Evolutionary conservation across 192 early-diverging fungal genomes (phyloP), one percentile per base, ranked within the genome.

Genomic region (Gryganskiella cystojenkinii): DNA sequence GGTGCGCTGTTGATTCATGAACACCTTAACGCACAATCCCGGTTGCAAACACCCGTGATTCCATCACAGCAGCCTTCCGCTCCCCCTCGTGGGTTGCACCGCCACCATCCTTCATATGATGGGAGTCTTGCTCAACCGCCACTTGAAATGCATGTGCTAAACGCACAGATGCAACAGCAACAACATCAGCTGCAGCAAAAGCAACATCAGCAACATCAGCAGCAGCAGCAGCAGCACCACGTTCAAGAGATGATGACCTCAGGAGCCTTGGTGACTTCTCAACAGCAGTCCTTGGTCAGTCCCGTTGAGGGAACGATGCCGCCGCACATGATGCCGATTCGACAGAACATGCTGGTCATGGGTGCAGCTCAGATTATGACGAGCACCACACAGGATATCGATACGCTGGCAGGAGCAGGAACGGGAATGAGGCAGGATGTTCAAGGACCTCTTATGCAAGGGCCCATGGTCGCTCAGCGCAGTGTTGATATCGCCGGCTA

Each of bases 161-260:
- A 63, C 10, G 72, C 65, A 5, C 72, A 76, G 46, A 67, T 76
- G 19, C 71, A 73, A n/a, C 70, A 71, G n/a, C 70, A 71, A 35
- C 59, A 61, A 10, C 47, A 43, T 2, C 67, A 69, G 9, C 57
- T 43, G 11, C 67, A 61, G 14, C 63, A 59, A n/a, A 55, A 49
- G 24, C 50, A 47, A 51, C 60, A 54, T n/a, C 43, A 44, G 14
- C 65, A 70, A 19, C 58, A 60, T 6, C 60, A 56, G 24, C 69
- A 71, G 17, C 71, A 73, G 28, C 64, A 61, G 24, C 72, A 62
- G 31, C 64, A 60, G 27, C 72, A 75, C 17, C 64, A 67, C 4
- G 42, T 34, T n/a, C 64, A 75, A 2, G 60, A 67, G 6, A 67
- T 76, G 59, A 56, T 67, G 34, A 47, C 56, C 15, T 46, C 69